Percentiles rank a stretch among this genome's conserved stretches.
Conservation (phyloP, 495 filamentous ascomycete genomes). For the Hyaloscypha bicolor region DNA sequence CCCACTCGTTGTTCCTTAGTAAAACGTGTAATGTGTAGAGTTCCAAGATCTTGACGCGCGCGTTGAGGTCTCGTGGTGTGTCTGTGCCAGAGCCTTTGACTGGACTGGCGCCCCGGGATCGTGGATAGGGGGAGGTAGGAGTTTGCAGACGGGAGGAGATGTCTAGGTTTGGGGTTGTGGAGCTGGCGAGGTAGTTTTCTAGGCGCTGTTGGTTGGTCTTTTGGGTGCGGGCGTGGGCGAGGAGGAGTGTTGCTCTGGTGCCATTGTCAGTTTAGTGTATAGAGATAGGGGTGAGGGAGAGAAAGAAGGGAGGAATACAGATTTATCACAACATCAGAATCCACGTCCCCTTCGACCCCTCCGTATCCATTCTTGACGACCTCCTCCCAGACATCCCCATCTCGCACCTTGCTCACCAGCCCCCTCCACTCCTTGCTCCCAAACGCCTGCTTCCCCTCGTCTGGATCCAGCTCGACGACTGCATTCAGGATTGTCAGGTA, state of each 20-base stretch:
- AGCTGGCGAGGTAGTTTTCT: conserved; percentile 86
- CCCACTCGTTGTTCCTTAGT: conserved; percentile 89
- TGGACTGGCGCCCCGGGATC: conserved; percentile 35
- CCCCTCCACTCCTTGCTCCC: conserved; percentile 81
- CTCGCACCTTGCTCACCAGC: conserved; percentile 76
- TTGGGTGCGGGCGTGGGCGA: conserved; percentile 85
- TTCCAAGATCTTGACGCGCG: conserved; percentile 86
- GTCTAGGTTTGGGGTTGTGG: conserved; percentile 68
- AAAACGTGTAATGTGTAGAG: conserved; percentile 93
- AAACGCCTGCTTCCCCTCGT: conserved; percentile 86
- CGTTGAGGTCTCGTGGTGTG: conserved; percentile 74
- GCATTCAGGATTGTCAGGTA: conserved; percentile 93
- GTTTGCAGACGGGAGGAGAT: conserved; percentile 58
- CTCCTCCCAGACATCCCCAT: conserved; percentile 90
- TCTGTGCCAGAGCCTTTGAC: conserved; percentile 59
- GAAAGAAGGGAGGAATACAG: conserved; percentile 58
- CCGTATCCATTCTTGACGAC: conserved; percentile 84
- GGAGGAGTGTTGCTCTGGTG: conserved; percentile 75
- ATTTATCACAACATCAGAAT: conserved; percentile 92
- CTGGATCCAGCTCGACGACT: conserved; percentile 82
- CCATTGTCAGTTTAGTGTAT: conserved; percentile 12
- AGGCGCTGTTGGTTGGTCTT: conserved; percentile 80
- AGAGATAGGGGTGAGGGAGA: conserved; percentile 8
- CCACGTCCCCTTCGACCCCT: conserved; percentile 84
- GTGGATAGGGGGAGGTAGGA: conserved; percentile 14